Conservation (phyloP, 306 rosid species). For the Urtica urens region DNA sequence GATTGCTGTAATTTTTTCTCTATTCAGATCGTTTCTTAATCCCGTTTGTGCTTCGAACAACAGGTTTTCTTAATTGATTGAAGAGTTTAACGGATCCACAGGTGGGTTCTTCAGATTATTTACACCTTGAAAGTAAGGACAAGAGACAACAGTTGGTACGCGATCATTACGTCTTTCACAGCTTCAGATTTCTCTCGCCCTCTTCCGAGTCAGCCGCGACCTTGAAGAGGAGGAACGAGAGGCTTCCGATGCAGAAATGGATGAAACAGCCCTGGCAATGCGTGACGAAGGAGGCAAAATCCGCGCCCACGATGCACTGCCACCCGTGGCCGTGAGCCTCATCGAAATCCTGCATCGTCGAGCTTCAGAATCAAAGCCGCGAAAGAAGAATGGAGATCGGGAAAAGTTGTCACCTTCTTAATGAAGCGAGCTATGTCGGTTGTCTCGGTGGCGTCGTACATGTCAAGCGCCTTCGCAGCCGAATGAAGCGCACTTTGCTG, state of each 20-base stretch:
- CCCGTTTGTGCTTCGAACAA: no score
- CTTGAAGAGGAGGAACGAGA: constrained; percentile 61
- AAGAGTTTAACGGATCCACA: no score
- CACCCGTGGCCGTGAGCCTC: constrained; percentile 53
- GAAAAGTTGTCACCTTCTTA: constrained; percentile 36
- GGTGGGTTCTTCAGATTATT: constrained; percentile 9
- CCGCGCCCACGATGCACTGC: constrained; percentile 88
- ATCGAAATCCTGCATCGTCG: constrained; percentile 71
- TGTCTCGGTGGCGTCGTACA: constrained; percentile 60
- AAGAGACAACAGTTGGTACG: neutral
- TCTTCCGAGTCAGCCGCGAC: constrained; percentile 35
- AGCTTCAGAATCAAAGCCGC: constrained; percentile 2
- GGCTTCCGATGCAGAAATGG: constrained; percentile 55
- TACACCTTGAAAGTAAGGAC: neutral
- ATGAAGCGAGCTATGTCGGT: constrained; percentile 67
- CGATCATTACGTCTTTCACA: constrained; percentile 15
- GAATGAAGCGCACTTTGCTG: constrained; percentile 56
- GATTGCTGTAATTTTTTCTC: constrained; percentile 3
- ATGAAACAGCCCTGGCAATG: constrained; percentile 65
- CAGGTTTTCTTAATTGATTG: neutral
- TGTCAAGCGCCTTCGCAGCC: constrained; percentile 67
- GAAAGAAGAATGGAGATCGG: neutral
- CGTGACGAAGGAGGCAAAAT: constrained; percentile 81
- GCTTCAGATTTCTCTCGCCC: constrained; percentile 29
- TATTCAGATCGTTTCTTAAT: no score